Percentiles rank a stretch among this genome's conserved stretches.
These are phyloP conservation scores for Ustilago shanxiensis DNA, from an alignment of 1,284 basidiomycete genomes.

Conservation along the genomic window DNA sequence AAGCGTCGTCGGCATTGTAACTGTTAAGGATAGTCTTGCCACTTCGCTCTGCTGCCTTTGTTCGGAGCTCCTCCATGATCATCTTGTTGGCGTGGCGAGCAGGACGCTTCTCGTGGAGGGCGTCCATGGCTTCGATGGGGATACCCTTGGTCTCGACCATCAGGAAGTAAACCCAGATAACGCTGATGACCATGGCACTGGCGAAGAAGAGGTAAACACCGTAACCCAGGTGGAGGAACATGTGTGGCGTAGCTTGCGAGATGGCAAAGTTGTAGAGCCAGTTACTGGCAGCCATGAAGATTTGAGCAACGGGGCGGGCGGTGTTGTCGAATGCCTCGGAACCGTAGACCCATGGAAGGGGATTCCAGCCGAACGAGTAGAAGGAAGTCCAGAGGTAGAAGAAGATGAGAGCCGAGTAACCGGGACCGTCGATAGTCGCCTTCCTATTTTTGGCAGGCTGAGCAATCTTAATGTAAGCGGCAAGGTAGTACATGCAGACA, in stretches of 20 bases:
- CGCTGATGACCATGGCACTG: conserved; percentile 76
- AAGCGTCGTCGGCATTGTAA: conserved; percentile 3
- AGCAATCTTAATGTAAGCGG: conserved; percentile 54
- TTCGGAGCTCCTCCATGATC: conserved; percentile 39
- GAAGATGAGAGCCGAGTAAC: conserved; percentile 45
- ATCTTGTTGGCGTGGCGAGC: conserved; percentile 24
- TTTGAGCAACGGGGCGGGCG: conserved; percentile 84
- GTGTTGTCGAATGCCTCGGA: conserved; percentile 85
- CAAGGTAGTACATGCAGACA: conserved; percentile 53
- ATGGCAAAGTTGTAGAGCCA: conserved; percentile 83
- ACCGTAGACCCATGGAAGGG: conserved; percentile 56
- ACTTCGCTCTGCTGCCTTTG: conserved; percentile 16
- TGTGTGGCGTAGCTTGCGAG: conserved; percentile 49
- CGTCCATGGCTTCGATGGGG: conserved; percentile 78
- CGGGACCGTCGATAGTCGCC: conserved; percentile 21
- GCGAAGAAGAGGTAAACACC: conserved; percentile 79
- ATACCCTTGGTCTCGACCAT: conserved; percentile 83
- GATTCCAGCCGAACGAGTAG: conserved; percentile 62
- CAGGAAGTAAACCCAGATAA: conserved; percentile 73
- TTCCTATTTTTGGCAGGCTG: conserved; percentile 30
- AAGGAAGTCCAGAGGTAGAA: conserved; percentile 62
- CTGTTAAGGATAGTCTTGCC: conserved; percentile 10
- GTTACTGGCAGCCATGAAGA: conserved; percentile 83
- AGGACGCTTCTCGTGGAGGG: conserved; percentile 34
- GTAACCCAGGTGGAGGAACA: conserved; percentile 67